Base-by-base conservation (phyloP, 2,329 filamentous ascomycete genomes). In the Venturia asperata region DNA sequence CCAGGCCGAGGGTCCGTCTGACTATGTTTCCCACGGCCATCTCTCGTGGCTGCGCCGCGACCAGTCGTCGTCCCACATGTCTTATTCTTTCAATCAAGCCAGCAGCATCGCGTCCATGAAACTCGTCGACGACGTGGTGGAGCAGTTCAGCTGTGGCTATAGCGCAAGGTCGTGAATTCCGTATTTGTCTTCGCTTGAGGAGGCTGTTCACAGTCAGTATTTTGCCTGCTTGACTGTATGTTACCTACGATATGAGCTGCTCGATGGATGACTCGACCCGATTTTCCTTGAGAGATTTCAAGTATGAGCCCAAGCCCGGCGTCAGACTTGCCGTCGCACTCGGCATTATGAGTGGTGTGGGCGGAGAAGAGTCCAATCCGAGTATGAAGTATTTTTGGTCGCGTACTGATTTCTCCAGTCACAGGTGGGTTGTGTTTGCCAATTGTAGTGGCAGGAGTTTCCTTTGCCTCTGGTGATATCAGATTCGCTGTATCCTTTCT, bases 21-120 rank as follows among this genome's bases (percentile, higher is more conserved):
- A 97, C 91, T 70, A 99, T 92, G 73, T 99, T 99, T 63, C 92
- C 93, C 56, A 97, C 91, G 5, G 92, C 91, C 70, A 96, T 87
- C 78, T 97, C 94, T 67, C 89, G 85, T 19, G 93, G 93, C 71
- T 96, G 91, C 9, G 94, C 92, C 65, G 88, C 85, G 43, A 89
- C 87, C 55, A 99, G 82, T 65, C 87, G 85, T 70, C 86, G 84
- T 65, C 94, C 94, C 30, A 93, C 87, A 67, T 87, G 83, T 69
- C 90, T 87, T 67, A 99, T 87, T 69, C 90, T 87, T 70, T 88
- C 85, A 66, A 97, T 85, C 62, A 99, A 85, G 71, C 88, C 86
- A 62, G 86, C 84, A 60, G 92, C 87, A 74, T 93, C 89, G 67
- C 83, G 83, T 79, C 88, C 92, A 74, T 88, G 90, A 70, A 89